Conservation (phyloP, 2,329 filamentous ascomycete genomes). For the Domatiomyces globalis region DNA sequence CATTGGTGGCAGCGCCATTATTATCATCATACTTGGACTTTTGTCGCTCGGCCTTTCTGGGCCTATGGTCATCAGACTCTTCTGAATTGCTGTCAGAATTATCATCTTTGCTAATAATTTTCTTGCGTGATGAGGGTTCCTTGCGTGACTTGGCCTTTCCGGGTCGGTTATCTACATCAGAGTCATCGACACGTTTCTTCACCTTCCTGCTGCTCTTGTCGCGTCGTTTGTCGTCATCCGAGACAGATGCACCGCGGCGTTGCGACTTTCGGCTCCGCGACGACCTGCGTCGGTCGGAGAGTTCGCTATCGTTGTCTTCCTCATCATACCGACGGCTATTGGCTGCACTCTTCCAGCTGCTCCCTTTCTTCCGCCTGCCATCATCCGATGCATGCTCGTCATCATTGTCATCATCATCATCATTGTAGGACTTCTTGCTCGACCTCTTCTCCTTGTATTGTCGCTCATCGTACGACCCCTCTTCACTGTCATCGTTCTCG, state of each 20-base stretch:
- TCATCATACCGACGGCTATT: constrained; percentile 14
- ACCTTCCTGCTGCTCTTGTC: constrained; percentile 1
- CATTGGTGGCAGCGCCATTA: constrained; percentile 1
- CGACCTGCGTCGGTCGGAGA: constrained; percentile 3
- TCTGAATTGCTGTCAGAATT: constrained; percentile 9
- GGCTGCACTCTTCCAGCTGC: constrained; percentile 6
- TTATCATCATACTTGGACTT: background rate
- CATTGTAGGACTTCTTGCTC: constrained; percentile 20
- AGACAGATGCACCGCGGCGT: constrained; percentile 6
- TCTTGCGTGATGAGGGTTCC: constrained; percentile 10
- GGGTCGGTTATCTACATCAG: background rate
- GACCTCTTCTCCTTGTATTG: constrained; percentile 10
- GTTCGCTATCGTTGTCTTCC: constrained; percentile 15
- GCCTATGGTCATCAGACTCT: constrained; percentile 6
- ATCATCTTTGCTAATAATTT: constrained; percentile 6
- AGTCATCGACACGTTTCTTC: constrained; percentile 1
- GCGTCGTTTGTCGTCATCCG: constrained; percentile 11
- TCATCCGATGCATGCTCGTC: constrained; percentile 19
- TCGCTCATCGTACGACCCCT: constrained; percentile 11
- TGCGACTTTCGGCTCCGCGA: constrained; percentile 4
- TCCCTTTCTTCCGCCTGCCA: constrained; percentile 4
- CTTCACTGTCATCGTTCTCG: constrained; percentile 19
- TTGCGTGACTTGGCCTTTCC: constrained; percentile 9
- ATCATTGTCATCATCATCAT: constrained; percentile 20
- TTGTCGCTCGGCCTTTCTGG: constrained; percentile 1